phyloP scores from a whole-genome alignment of 768 basidiomycete species.

The Leccinum boreale region DNA sequence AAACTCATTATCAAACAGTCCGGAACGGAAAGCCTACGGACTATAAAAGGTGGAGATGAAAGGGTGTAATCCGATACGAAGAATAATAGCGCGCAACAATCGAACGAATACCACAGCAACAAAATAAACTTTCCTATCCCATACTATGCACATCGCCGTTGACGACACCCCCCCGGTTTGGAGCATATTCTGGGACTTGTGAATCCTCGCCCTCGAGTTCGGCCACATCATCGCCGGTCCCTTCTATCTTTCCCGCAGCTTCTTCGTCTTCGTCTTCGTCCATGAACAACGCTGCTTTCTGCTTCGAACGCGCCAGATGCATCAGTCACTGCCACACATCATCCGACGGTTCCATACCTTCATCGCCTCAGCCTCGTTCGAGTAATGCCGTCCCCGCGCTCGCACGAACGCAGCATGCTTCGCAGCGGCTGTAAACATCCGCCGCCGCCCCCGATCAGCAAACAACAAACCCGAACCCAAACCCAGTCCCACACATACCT shows the following conservation, averaged over 20 bases:
- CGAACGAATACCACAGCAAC: neutral
- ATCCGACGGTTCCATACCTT: constrained; percentile 48
- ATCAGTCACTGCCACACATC: neutral
- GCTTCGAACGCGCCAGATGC: constrained; percentile 6
- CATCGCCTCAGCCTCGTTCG: constrained; percentile 91
- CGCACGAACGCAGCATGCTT: constrained; percentile 81
- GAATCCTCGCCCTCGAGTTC: neutral
- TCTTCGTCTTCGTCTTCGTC: constrained; percentile 54
- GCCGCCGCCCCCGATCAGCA: neutral
- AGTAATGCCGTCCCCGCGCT: constrained; percentile 82
- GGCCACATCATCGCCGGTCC: constrained; percentile 8
- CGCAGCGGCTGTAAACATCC: constrained; percentile 54
- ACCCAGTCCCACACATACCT: constrained; percentile 39
- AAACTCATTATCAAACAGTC: neutral
- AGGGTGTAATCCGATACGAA: neutral
- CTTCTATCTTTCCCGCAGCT: neutral
- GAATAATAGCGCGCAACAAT: neutral
- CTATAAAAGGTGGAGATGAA: neutral
- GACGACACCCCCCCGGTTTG: neutral
- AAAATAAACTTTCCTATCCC: constrained; percentile 3
- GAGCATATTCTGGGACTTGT: neutral
- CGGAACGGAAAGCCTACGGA: neutral
- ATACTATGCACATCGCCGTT: constrained; percentile 24
- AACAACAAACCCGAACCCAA: neutral
- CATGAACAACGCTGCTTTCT: constrained; percentile 66